Evolutionary conservation across 2,329 filamentous ascomycete species (phyloP).

Genomic region (Colletotrichum chrysophilum): DNA sequence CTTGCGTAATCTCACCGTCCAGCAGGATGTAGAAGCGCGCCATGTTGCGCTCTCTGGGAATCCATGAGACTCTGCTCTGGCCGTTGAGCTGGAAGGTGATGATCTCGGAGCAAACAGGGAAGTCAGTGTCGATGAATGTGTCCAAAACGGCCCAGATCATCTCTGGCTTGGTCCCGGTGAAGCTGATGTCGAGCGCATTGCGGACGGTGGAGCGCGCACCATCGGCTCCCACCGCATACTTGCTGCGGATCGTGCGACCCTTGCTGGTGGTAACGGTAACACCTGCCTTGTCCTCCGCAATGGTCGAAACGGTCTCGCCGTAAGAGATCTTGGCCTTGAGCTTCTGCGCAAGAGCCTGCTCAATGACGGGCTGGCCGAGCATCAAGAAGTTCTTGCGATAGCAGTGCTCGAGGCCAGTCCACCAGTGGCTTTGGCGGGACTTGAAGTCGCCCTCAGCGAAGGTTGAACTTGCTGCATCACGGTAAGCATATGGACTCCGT

Average conservation of each 20-base stretch:
- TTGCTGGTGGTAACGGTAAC: conserved; percentile 32
- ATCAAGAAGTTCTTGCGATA: conserved; percentile 55
- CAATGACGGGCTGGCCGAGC: conserved; percentile 53
- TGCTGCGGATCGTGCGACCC: conserved; percentile 36
- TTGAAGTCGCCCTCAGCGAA: conserved; percentile 51
- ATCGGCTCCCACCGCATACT: conserved; percentile 57
- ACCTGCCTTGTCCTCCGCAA: conserved; percentile 29
- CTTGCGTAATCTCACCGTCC: conserved; percentile 47
- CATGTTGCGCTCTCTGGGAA: conserved; percentile 51
- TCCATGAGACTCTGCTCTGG: conserved; percentile 53
- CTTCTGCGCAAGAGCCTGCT: conserved; percentile 39
- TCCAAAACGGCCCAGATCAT: conserved; percentile 56
- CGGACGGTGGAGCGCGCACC: conserved; percentile 56
- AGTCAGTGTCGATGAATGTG: conserved; percentile 54
- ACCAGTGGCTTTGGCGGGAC: conserved; percentile 53
- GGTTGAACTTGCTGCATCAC: conserved; percentile 47
- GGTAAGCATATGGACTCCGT: not conserved
- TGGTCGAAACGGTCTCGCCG: conserved; percentile 37
- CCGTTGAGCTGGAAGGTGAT: conserved; percentile 51
- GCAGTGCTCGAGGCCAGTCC: conserved; percentile 48
- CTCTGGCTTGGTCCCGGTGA: conserved; percentile 52
- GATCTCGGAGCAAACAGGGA: conserved; percentile 50
- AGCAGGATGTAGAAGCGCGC: conserved; percentile 52
- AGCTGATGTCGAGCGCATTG: conserved; percentile 39
- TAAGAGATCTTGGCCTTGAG: conserved; percentile 40